Base-by-base conservation (phyloP, 768 basidiomycete genomes). In the Lyophyllum shimeji region DNA sequence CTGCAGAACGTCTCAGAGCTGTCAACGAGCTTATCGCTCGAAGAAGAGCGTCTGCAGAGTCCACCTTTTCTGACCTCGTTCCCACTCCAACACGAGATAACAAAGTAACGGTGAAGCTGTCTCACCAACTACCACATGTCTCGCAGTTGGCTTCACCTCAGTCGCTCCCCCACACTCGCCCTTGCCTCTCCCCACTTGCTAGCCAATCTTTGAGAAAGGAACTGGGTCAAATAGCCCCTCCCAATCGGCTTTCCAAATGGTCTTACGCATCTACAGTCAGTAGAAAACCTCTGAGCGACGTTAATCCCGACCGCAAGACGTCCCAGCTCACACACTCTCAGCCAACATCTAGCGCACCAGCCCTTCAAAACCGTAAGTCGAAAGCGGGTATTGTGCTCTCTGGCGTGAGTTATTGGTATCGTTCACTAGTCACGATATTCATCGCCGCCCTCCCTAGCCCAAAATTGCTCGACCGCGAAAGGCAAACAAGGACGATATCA, bases 1-100 rank as follows among this genome's bases (percentile, higher is more conserved):
- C 72, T 50, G 54, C 63, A 5, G 69, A 73, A 37, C 74, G 75
- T 44, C 72, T 73, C 53, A 66, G 63, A 54, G 79, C 80, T 2
- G 61, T 82, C 8, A 68, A 78, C 3, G 69, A 71, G 21, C 69
- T 82, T 21, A 69, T 74, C 13, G 51, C 59, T 23, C 48, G 46
- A 23, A 50, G 59, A 31, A 55, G 39, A 52, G 34, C 50, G 21
- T 21, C 37, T 34, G 39, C 54, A 50, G 25, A 60, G 57, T 54
- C 63, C 61, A 15, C 50, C 17, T 61, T 33, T 58, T 43, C 39
- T 34, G 46, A 45, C 29, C 40, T 11, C 15, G 42, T 25, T 1
- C 29, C 34, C n/a, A 24, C 53, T 3, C 24, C 39, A 48, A 31
- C n/a, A 20, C 39, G 3, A 31, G 7, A 17, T 18, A 45, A 44